Evolutionary conservation across 345 rosid species (phyloP), one percentile per base, ranked within the genome.

Genomic region (Gossypium raimondii): DNA sequence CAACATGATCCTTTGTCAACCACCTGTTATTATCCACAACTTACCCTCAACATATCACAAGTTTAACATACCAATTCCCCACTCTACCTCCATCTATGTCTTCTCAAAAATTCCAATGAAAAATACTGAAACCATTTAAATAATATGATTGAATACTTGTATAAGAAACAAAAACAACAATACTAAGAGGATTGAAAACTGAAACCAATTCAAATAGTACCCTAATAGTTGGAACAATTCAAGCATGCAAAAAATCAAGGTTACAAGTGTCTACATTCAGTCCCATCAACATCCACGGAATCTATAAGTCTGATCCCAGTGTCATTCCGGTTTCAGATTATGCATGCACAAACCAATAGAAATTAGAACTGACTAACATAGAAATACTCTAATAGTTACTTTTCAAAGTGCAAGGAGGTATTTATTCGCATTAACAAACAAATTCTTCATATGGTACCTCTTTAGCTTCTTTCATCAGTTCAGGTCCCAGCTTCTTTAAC

Each of bases 401-500:
- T 48, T 22, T 67, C 43, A 48, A 48, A 24, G 71, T 22, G 57
- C 34, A 48, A 8, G 72, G 43, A 67, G 20, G 57, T 34, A 67
- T 25, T 13, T 67, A 67, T 25, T 14, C 20, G 13, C 72, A 48
- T 24, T 25, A 16, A 51, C 16, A 27, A 51, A 69, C 9, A 7
- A n/a, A 17, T 52, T 52, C 55, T 74, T 58, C 59, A 41, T n/a
- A 58, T 7, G 17, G 20, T 81, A 94, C 98, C 97, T 91, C 90
- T 87, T 92, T 92, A 66, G 98, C 93, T 87, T 94, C 90, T 83
- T 94, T 94, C 97, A 91, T 91, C 61, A 94, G 94, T 80, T 87
- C 97, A 69, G 81, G 82, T 43, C 98, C 98, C 48, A 92, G 93
- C 85, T 94, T 94, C 83, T 94, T 94, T 84, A 94, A 81, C 79